phyloP scores from a whole-genome alignment of 2,329 filamentous ascomycete genomes.

The Plenodomus biglobosus region DNA sequence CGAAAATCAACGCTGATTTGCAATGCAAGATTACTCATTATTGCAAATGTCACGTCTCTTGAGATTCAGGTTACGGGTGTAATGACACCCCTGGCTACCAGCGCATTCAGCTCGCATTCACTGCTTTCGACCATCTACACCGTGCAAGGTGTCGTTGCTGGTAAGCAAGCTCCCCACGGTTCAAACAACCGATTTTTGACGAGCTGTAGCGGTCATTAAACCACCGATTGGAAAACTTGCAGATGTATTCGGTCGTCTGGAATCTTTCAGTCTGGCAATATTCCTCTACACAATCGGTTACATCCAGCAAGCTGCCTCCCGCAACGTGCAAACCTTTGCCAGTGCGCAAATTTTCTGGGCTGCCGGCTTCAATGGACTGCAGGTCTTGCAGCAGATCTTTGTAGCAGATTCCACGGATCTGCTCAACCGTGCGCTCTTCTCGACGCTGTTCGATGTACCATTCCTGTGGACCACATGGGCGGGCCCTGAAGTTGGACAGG shows the following conservation, averaged over 20 bases:
- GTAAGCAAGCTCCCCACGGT: constrained; percentile 6
- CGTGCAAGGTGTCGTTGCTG: constrained; percentile 62
- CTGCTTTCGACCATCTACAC: constrained; percentile 66
- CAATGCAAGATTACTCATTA: constrained; percentile 49
- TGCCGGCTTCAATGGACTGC: constrained; percentile 60
- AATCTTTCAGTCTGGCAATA: constrained; percentile 59
- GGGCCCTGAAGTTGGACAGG: constrained; percentile 56
- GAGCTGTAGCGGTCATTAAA: constrained; percentile 56
- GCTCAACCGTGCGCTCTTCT: constrained; percentile 61
- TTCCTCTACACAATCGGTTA: constrained; percentile 60
- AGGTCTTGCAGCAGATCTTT: constrained; percentile 65
- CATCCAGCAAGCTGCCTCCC: constrained; percentile 58
- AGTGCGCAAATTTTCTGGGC: constrained; percentile 64
- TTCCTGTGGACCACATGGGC: constrained; percentile 65
- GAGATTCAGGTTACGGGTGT: constrained; percentile 65
- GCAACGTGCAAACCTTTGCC: constrained; percentile 55
- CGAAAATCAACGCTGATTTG: constrained; percentile 12
- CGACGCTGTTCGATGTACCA: constrained; percentile 60
- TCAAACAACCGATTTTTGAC: neutral
- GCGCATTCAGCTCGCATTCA: constrained; percentile 64
- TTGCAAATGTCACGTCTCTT: constrained; percentile 67
- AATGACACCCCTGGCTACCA: constrained; percentile 66
- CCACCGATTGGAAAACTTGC: constrained; percentile 63
- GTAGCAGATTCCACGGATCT: constrained; percentile 62
- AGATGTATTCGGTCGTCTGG: constrained; percentile 63